Evolutionary conservation across 1,284 basidiomycete genomes (phyloP), one percentile per base, ranked within the genome.

Genomic region (Sporisorium iseilematis-ciliati): DNA sequence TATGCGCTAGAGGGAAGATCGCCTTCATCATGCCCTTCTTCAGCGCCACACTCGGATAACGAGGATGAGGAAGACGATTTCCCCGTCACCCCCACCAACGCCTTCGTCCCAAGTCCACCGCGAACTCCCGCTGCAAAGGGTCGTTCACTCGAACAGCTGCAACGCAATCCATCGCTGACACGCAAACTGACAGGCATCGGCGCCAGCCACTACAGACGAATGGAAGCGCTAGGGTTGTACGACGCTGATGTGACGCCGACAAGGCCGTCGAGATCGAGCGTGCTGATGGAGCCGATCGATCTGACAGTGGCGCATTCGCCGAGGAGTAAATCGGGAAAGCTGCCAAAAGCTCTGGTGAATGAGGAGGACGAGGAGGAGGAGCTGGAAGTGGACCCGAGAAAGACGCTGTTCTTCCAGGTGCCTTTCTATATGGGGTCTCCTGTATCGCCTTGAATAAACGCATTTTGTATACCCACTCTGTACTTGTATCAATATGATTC

Each of bases 211-310:
- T 72, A 72, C 31, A 25, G 69, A 4, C 40, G 69, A 14, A 72
- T 72, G 69, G 69, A 72, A 51, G 69, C 64, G 16, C 21, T 67
- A 14, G 69, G 69, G 7, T 53, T 66, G 23, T 72, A 72, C 57
- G 63, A 66, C 31, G 52, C 45, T 18, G 69, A 72, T 21, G 16
- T 48, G 1, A 72, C 54, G 0, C 69, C 69, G 0, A 72, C 63
- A 2, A 41, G 63, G 16, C 57, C 61, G 5, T 63, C 52, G 2
- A 38, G 46, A 2, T 50, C 66, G 21, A 52, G 55, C 41, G 29
- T 42, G 2, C 26, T 69, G 18, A 23, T 66, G 18, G 52, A 62
- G 0, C 58, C 69, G 1, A 64, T 69, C 48, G 60, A 69, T 23
- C 33, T 69, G 11, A 69, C 54, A 33, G 66, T 69, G 5, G 66